Percentiles rank a stretch among this genome's conserved stretches.
These are phyloP conservation scores for Cystobasidium onofrii DNA, from an alignment of 768 basidiomycete species.

Conservation along the genomic window DNA sequence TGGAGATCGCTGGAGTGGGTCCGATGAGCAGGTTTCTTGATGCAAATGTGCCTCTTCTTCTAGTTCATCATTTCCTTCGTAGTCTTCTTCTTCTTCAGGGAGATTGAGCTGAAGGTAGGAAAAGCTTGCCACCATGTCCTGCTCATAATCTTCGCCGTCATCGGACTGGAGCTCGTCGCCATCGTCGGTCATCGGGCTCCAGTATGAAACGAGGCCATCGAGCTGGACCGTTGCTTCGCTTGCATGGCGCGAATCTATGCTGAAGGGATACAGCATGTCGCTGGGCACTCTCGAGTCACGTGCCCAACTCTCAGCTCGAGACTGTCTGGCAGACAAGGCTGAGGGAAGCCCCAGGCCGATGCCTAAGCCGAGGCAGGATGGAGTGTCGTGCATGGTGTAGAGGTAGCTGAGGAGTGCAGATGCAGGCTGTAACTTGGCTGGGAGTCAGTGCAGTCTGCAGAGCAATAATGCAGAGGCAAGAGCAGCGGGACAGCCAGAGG, in stretches of 20 bases:
- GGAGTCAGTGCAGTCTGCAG: too few relatives aligned
- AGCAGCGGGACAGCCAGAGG: too few relatives aligned
- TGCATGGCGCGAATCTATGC: not conserved
- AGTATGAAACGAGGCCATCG: conserved; percentile 4
- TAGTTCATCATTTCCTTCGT: not conserved
- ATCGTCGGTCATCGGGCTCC: not conserved
- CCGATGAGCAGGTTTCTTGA: too few relatives aligned
- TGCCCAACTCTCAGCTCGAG: not conserved
- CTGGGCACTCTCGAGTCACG: not conserved
- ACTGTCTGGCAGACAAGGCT: not conserved
- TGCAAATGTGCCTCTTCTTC: too few relatives aligned
- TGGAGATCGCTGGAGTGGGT: too few relatives aligned
- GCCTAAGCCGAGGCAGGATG: not conserved
- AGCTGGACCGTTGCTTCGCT: not conserved
- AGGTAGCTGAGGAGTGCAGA: too few relatives aligned
- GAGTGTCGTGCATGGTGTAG: not conserved
- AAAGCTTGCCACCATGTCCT: too few relatives aligned
- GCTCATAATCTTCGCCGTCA: too few relatives aligned
- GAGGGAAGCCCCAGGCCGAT: conserved; percentile 12
- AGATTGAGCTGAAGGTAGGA: too few relatives aligned
- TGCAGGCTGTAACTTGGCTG: too few relatives aligned
- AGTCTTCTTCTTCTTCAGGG: not conserved
- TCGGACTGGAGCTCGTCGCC: not conserved
- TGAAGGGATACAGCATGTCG: not conserved
- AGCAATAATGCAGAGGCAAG: too few relatives aligned